Conservation (phyloP, 345 rosid genomes). For the Eucalyptus caleyi region DNA sequence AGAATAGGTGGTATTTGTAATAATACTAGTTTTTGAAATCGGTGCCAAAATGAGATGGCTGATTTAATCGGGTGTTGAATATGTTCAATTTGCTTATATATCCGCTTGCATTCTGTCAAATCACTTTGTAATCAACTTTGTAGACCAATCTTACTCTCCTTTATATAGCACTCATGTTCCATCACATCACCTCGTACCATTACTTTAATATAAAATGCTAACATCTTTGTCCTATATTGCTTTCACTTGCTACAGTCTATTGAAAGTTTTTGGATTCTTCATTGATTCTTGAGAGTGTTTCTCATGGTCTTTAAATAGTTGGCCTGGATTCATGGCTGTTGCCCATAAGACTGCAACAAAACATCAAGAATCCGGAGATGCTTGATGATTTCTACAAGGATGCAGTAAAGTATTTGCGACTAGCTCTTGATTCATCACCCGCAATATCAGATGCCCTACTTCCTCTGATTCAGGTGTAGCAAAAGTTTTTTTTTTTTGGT, state of each 20-base stretch:
- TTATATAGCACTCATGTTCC: background rate
- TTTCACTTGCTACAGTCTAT: background rate
- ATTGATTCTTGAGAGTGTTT: background rate
- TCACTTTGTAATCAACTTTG: background rate
- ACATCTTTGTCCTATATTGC: background rate
- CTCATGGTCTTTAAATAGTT: conserved; percentile 6
- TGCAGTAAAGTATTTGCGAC: conserved; percentile 48
- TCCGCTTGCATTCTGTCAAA: background rate
- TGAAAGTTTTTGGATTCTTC: background rate
- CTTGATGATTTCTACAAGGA: conserved; percentile 24
- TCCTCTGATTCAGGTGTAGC: conserved; percentile 68
- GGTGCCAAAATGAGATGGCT: background rate
- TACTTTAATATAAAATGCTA: background rate
- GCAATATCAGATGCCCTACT: conserved; percentile 42
- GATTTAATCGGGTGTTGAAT: background rate
- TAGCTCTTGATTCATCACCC: conserved; percentile 26
- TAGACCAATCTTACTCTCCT: background rate
- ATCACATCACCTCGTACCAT: background rate
- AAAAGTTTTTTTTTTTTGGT: background rate
- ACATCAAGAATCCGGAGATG: conserved; percentile 13
- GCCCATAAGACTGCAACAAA: conserved; percentile 43
- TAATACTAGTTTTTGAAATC: background rate
- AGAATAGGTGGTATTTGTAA: background rate
- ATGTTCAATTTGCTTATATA: background rate
- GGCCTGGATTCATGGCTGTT: conserved; percentile 65